Evolutionary conservation across 2,329 filamentous ascomycete genomes (phyloP).

Genomic region (Aspergillus versicolor): DNA sequence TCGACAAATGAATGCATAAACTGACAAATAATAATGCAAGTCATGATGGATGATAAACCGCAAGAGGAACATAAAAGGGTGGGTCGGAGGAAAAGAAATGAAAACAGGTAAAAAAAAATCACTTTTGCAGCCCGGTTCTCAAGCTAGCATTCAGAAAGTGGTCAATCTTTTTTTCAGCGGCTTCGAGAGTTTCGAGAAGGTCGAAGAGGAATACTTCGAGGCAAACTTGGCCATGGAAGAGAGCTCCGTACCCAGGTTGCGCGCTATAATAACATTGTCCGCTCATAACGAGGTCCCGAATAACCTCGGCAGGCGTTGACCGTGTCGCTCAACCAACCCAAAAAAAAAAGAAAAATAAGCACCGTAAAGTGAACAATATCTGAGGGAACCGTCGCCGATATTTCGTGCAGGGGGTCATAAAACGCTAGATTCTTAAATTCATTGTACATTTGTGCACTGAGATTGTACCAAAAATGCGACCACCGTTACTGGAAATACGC

Average conservation of each 20-base stretch:
- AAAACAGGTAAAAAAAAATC: constrained; percentile 19
- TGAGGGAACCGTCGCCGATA: constrained; percentile 58
- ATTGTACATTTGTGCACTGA: constrained; percentile 72
- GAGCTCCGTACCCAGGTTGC: constrained; percentile 44
- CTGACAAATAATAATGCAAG: constrained; percentile 23
- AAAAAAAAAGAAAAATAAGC: constrained; percentile 36
- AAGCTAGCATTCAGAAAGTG: constrained; percentile 53
- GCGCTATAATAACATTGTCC: constrained; percentile 30
- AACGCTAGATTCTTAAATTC: constrained; percentile 69
- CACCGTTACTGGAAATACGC: constrained; percentile 71
- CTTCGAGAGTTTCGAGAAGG: constrained; percentile 55
- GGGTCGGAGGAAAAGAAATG: constrained; percentile 12
- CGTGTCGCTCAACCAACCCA: constrained; percentile 48
- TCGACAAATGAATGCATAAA: constrained; percentile 24
- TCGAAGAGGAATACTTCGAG: constrained; percentile 54
- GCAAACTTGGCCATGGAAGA: constrained; percentile 51
- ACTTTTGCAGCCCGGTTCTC: constrained; percentile 52
- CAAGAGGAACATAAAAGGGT: constrained; percentile 16
- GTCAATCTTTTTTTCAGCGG: constrained; percentile 55
- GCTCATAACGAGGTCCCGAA: constrained; percentile 56
- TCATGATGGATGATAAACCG: constrained; percentile 19
- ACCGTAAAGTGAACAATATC: constrained; percentile 64
- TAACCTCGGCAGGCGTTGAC: constrained; percentile 51
- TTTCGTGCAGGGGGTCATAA: constrained; percentile 58
- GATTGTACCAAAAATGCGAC: constrained; percentile 72